Evolutionary conservation across 108 stramenopile genomes (phyloP).

Genomic region (Cyclostephanos tholiformis): DNA sequence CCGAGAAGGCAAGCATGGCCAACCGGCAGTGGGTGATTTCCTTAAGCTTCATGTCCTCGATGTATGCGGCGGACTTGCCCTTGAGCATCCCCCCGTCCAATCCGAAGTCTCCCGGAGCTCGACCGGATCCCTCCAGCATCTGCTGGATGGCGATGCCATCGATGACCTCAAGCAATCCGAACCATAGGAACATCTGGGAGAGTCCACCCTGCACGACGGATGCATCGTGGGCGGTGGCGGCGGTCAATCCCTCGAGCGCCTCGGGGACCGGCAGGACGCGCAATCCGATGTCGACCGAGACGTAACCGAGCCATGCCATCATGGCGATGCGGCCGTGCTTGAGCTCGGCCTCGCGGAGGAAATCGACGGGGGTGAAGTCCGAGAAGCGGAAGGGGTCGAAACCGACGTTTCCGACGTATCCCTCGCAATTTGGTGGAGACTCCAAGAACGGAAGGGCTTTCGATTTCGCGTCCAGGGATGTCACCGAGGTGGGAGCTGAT

Average conservation of each 20-base stretch:
- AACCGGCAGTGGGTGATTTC: conserved; percentile 95
- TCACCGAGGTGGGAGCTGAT: conserved; percentile 20
- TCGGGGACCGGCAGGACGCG: conserved; percentile 79
- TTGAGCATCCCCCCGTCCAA: conserved; percentile 80
- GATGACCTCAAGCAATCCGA: conserved; percentile 77
- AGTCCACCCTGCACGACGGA: conserved; percentile 83
- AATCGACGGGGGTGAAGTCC: conserved; percentile 88
- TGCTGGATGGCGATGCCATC: conserved; percentile 72
- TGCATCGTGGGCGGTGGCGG: conserved; percentile 81
- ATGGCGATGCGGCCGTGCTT: conserved; percentile 97
- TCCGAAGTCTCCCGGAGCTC: conserved; percentile 93
- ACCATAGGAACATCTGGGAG: conserved; percentile 81
- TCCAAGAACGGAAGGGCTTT: conserved; percentile 92
- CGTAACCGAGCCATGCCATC: conserved; percentile 92
- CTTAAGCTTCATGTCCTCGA: conserved; percentile 79
- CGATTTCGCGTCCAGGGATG: conserved; percentile 47
- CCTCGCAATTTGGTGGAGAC: conserved; percentile 88
- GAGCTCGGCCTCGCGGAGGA: conserved; percentile 92
- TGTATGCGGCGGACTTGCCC: conserved; percentile 74
- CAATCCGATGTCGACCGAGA: conserved; percentile 83
- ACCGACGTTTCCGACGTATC: conserved; percentile 87
- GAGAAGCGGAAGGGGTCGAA: conserved; percentile 95
- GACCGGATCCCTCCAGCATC: conserved; percentile 92
- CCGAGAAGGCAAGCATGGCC: conserved; percentile 95
- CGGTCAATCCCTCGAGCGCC: conserved; percentile 70